Conservation (phyloP, 805 yeast genomes). For the Teunomyces cretensis region DNA sequence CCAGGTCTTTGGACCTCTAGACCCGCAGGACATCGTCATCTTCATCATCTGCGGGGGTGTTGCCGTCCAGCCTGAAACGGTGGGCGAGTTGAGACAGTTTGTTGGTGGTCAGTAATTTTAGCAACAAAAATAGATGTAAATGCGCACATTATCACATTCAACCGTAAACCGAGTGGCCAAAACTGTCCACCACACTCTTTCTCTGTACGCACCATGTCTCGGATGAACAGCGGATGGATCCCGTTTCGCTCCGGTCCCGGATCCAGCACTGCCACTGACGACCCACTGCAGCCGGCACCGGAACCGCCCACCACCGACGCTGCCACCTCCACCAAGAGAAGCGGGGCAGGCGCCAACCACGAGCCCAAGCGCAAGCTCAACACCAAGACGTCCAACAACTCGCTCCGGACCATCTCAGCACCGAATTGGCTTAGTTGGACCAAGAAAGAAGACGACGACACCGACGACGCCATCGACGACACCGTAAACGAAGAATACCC, state of each 20-base stretch:
- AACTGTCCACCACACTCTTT: too few species aligned
- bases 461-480: conserved; percentile 11
- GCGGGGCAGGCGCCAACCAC: background rate
- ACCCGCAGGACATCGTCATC: conserved; percentile 24
- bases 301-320: too few species aligned
- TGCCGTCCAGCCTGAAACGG: conserved; percentile 8
- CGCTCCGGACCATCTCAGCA: conserved; percentile 23
- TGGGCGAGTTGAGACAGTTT: conserved; percentile 8
- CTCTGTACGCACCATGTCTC: background rate
- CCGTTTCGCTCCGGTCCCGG: background rate
- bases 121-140: too few species aligned
- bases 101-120: too few species aligned
- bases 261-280: background rate
- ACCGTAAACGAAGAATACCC: conserved; percentile 17
- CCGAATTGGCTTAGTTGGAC: conserved; percentile 31
- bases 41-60: conserved; percentile 32
- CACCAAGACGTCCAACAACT: conserved; percentile 19
- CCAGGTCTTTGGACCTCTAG: conserved; percentile 12
- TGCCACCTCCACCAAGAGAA: background rate
- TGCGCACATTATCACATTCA: conserved; percentile 3
- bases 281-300: too few species aligned
- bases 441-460: conserved; percentile 11
- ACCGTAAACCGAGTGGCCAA: background rate
- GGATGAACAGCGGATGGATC: background rate
- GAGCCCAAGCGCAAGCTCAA: background rate